Base-by-base conservation (phyloP, 78 protist genomes). In the Mantamonas sphyraenae region DNA sequence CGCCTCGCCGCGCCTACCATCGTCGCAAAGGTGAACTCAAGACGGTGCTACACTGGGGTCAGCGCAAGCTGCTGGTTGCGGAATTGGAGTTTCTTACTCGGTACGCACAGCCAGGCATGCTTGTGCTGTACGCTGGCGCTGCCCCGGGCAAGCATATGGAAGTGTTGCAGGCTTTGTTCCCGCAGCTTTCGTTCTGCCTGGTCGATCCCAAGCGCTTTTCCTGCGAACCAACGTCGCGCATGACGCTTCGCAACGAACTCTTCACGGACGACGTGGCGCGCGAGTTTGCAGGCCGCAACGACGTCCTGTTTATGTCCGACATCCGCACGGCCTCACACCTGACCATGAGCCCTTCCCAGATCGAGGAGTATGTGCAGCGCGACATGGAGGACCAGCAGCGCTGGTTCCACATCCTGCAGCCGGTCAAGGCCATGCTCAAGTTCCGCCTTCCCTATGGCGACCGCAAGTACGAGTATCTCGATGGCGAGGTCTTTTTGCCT, bases 401-500 rank as follows among this genome's bases (percentile, higher is more conserved):
- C 22, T 71, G 69, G 68, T 43, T n/a, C 51, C 33, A 34, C n/a
- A 1, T 40, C 4, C 17, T 80, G 67, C 7, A 51, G 10, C 64
- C 85, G n/a, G 7, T 0, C 17, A 19, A 3, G 22, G 2, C 53
- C 47, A 45, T 82, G 67, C 75, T 82, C 63, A 82, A 82, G 63
- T 82, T 82, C 59, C 71, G 81, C n/a, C 74, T 82, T 63, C 76
- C 87, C 3, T 82, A 60, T 63, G n/a, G 33, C 26, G 35, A 26
- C 0, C 78, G 81, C 30, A 0, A 0, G 38, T 75, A 75, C 31
- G n/a, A 37, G 39, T 85, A 80, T 59, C 75, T 85, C 22, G 61
- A 2, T 0, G 90, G 90, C 16, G 68, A 70, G 19, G 28, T 79
- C 24, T 45, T 53, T 24, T 64, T 80, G 26, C 90, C 76, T 4